Conservation (phyloP, 768 basidiomycete genomes). For the Sarcodon aspratus region DNA sequence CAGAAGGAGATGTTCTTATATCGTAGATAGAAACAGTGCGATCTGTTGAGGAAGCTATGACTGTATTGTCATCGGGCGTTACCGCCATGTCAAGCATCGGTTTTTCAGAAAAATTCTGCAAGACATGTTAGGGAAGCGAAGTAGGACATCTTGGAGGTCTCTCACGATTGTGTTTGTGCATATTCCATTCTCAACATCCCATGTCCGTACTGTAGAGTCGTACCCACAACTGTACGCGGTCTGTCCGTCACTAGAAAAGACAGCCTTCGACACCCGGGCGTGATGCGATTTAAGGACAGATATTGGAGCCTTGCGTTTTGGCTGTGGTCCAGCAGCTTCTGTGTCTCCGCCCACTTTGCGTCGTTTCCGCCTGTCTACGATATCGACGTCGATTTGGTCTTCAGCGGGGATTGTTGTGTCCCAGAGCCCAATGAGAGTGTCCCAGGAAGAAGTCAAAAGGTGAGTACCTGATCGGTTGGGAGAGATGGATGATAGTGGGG, state of each 20-base stretch:
- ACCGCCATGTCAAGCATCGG: constrained; percentile 60
- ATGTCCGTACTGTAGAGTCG: constrained; percentile 81
- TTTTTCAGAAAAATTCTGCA: constrained; percentile 57
- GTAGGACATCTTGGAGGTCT: constrained; percentile 6
- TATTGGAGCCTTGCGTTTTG: constrained; percentile 55
- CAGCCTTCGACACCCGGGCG: constrained; percentile 63
- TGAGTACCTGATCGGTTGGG: constrained; percentile 43
- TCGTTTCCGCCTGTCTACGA: constrained; percentile 45
- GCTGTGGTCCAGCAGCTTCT: constrained; percentile 18
- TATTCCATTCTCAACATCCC: constrained; percentile 76
- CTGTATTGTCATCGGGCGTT: constrained; percentile 28
- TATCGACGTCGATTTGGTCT: constrained; percentile 52
- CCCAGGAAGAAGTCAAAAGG: constrained; percentile 82
- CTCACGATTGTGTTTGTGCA: constrained; percentile 62
- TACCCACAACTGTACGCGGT: constrained; percentile 72
- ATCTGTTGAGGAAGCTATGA: constrained; percentile 62
- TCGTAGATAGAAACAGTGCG: constrained; percentile 66
- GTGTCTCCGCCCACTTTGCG: constrained; percentile 34
- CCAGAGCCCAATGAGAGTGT: constrained; percentile 77
- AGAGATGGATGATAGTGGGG: constrained; percentile 63
- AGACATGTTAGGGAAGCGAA: neutral
- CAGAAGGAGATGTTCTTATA: constrained; percentile 32
- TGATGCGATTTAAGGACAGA: constrained; percentile 77
- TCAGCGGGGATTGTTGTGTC: constrained; percentile 45
- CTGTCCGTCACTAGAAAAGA: constrained; percentile 30